Percentiles rank a stretch among this genome's conserved stretches.
These are phyloP conservation scores for Silene conica DNA, from an alignment of 148 eudicot species.

Conservation along the genomic window DNA sequence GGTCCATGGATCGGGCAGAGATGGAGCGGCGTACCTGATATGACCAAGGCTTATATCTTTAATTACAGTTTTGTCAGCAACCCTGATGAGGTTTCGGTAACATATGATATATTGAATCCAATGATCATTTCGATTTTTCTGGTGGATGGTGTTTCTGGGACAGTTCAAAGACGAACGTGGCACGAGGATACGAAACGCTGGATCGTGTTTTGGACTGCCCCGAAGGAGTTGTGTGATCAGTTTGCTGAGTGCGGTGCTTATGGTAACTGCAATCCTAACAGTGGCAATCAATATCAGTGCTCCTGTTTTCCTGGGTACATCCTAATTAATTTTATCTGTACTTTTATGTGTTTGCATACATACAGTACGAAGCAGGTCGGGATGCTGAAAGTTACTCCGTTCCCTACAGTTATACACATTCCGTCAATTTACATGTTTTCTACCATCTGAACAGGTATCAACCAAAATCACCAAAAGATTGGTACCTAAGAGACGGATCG, in stretches of 20 bases:
- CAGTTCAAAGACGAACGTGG: slow-evolving; percentile 42
- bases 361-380: too few relatives aligned
- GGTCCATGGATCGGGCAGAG: slow-evolving; percentile 51
- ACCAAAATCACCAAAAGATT: slow-evolving; percentile 40
- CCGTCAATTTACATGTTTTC: background rate
- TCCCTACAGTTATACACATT: background rate
- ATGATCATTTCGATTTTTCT: slow-evolving; percentile 31
- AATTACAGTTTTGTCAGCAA: slow-evolving; percentile 26
- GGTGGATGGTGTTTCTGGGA: slow-evolving; percentile 33
- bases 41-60: slow-evolving; percentile 35
- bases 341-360: too few relatives aligned
- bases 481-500: slow-evolving; percentile 46
- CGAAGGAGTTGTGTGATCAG: slow-evolving; percentile 42
- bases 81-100: slow-evolving; percentile 31
- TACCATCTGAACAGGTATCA: slow-evolving; percentile 20
- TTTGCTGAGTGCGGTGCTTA: slow-evolving; percentile 37
- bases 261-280: slow-evolving; percentile 31
- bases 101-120: slow-evolving; percentile 20
- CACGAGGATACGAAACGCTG: slow-evolving; percentile 28
- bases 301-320: slow-evolving; percentile 40
- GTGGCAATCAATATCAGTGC: slow-evolving; percentile 31
- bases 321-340: background rate
- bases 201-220: slow-evolving; percentile 36
- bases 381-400: background rate
- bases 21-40: slow-evolving; percentile 44